These are phyloP conservation scores for Metarhizium anisopliae DNA, from an alignment of 2,329 filamentous ascomycete species.

Conservation along the genomic window DNA sequence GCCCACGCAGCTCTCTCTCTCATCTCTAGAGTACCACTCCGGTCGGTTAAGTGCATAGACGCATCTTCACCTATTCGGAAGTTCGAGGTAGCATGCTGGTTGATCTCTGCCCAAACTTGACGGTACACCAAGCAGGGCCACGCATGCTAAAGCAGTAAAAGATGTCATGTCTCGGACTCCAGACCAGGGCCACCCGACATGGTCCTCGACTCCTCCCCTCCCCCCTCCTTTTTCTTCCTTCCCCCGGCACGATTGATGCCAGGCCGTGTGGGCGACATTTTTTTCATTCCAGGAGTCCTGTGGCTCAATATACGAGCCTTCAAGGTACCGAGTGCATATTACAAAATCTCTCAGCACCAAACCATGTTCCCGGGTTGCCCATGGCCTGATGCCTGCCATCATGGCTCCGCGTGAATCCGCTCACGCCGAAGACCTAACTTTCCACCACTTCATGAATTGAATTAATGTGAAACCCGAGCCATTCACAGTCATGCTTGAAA, in stretches of 20 bases:
- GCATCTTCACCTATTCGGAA: not conserved
- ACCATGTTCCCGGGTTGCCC: not conserved
- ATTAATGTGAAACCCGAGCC: not conserved
- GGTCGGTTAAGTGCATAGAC: not conserved
- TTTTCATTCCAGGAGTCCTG: not conserved
- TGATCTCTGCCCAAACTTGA: not conserved
- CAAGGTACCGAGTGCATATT: not conserved
- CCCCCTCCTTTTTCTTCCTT: not conserved
- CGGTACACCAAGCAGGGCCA: not conserved
- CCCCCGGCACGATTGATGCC: not conserved
- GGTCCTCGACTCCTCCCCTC: not conserved
- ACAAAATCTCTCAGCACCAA: not conserved
- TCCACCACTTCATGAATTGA: not conserved
- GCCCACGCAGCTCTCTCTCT: not conserved
- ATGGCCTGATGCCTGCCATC: not conserved
- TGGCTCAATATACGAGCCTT: not conserved
- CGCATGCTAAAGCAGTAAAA: not conserved
- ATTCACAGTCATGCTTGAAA: not conserved
- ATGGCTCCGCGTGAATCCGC: not conserved
- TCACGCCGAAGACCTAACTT: not conserved
- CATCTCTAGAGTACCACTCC: not conserved
- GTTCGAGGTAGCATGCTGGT: not conserved
- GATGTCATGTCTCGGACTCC: not conserved
- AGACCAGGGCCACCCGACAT: not conserved
- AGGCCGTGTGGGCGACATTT: not conserved